phyloP scores from a whole-genome alignment of 176 grass and related monocot species.

The Aegilops longissima region DNA sequence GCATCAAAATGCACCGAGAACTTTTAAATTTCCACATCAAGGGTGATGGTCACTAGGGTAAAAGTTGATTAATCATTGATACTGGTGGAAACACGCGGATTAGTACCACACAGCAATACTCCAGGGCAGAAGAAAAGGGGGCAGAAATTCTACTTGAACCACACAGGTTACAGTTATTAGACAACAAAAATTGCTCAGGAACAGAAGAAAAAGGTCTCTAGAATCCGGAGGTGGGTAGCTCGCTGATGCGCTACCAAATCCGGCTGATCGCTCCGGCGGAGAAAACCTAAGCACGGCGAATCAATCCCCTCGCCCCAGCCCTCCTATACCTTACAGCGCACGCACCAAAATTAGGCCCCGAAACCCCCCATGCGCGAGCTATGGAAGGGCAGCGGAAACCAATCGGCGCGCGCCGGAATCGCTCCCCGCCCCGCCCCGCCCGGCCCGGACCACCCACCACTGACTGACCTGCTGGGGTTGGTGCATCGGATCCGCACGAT shows the following conservation, averaged over 20 bases:
- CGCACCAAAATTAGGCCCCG: conserved; percentile 4
- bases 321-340: not conserved
- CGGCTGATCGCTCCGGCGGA: not conserved
- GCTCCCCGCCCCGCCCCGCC: too few relatives aligned
- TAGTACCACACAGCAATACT: not conserved
- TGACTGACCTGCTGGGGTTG: conserved; percentile 79
- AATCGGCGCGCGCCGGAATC: not conserved
- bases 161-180: too few relatives aligned
- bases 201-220: not conserved
- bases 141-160: not conserved
- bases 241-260: not conserved
- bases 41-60: not conserved
- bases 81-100: not conserved
- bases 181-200: too few relatives aligned
- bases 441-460: not conserved
- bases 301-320: not conserved
- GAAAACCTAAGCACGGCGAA: conserved; percentile 24
- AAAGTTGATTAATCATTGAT: not conserved
- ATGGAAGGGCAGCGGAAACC: too few relatives aligned
- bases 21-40: not conserved
- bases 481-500: conserved; percentile 97
- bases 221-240: not conserved
- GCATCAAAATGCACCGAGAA: conserved; percentile 1
- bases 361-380: not conserved
- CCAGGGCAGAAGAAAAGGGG: not conserved